A percentile compares a stretch with the other conserved stretches of the same genome.
Evolutionary conservation across 805 yeast species (phyloP).

Genomic region (Kluyveromyces lactis): DNA sequence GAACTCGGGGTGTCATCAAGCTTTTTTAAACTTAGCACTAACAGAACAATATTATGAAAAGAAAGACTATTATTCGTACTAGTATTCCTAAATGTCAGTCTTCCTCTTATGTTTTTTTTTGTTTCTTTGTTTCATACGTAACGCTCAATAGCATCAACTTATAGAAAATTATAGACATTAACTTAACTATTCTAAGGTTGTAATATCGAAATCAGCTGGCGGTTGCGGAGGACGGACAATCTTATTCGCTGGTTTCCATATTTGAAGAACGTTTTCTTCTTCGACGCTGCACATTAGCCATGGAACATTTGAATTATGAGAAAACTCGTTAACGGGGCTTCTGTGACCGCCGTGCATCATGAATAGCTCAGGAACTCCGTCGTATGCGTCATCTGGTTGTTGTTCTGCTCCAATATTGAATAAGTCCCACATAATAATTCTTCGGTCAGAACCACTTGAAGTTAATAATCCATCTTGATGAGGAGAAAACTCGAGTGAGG

Average conservation of each 20-base stretch:
- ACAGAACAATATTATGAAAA: too few species aligned
- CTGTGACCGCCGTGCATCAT: conserved; percentile 95
- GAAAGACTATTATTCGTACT: too few species aligned
- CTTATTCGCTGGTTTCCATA: conserved; percentile 36
- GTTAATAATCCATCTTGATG: conserved; percentile 69
- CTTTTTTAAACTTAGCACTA: too few species aligned
- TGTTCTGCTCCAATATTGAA: conserved; percentile 77
- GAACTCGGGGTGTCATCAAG: too few species aligned
- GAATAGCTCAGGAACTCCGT: conserved; percentile 79
- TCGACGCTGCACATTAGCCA: conserved; percentile 62
- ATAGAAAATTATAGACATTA: too few species aligned
- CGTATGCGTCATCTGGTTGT: conserved; percentile 79
- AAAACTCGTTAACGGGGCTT: conserved; percentile 63
- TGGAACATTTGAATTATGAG: conserved; percentile 59
- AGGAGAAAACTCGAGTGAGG: conserved; percentile 71
- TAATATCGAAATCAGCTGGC: conserved; percentile 6
- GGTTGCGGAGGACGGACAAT: conserved; percentile 18
- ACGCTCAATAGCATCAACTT: too few species aligned
- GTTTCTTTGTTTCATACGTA: too few species aligned
- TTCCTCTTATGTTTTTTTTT: too few species aligned
- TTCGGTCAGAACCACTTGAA: conserved; percentile 67
- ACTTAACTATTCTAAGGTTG: conserved; percentile 10
- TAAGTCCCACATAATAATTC: conserved; percentile 77
- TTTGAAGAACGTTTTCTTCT: conserved; percentile 37
- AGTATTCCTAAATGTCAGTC: too few species aligned